phyloP scores from a whole-genome alignment of 257 asterid species.

The Nicotiana benthamiana region DNA sequence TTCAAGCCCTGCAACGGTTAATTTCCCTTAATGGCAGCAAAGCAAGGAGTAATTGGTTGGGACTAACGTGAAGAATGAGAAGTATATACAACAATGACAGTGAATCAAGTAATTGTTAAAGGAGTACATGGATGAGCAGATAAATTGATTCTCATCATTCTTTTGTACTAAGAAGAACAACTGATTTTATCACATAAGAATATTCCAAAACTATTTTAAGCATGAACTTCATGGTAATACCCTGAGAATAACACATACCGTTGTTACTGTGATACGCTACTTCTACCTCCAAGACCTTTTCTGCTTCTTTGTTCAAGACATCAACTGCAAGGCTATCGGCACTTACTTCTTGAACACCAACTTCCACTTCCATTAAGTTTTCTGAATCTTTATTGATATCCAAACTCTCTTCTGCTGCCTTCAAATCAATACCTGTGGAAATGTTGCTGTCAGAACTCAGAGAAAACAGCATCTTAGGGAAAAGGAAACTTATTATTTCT shows the following conservation, averaged over 20 bases:
- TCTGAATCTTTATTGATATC: background rate
- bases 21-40: too few relatives aligned
- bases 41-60: too few relatives aligned
- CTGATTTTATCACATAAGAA: background rate
- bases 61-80: too few relatives aligned
- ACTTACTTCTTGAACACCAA: background rate
- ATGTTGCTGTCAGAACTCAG: background rate
- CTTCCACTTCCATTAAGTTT: background rate
- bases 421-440: constrained; percentile 5
- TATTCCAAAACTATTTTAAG: background rate
- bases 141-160: background rate
- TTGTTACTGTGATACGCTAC: background rate
- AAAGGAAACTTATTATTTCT: constrained; percentile 22
- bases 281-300: background rate
- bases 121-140: too few relatives aligned
- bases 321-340: background rate
- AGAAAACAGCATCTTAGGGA: background rate
- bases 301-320: background rate
- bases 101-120: too few relatives aligned
- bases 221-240: background rate
- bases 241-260: background rate
- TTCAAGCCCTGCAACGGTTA: background rate
- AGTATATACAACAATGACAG: too few relatives aligned
- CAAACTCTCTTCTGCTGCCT: background rate
- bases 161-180: background rate